phyloP scores from a whole-genome alignment of 495 filamentous ascomycete genomes.

The Thozetella sp. region DNA sequence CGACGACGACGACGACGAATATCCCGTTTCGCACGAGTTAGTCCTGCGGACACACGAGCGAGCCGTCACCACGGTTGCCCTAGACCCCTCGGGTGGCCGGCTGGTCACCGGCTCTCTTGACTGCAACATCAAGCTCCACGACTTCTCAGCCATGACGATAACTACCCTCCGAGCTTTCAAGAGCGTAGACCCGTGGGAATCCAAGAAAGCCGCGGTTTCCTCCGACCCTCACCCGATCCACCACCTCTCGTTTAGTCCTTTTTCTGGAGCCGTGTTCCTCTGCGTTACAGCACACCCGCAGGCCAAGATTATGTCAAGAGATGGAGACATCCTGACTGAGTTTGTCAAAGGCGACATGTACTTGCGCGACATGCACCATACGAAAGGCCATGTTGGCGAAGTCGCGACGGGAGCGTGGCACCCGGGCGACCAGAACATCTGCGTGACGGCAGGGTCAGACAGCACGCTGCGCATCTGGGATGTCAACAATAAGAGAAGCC shows the following conservation, averaged over 20 bases:
- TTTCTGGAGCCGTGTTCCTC: slow-evolving; percentile 78
- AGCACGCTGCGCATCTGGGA: slow-evolving; percentile 97
- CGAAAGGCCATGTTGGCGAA: slow-evolving; percentile 93
- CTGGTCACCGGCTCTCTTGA: slow-evolving; percentile 89
- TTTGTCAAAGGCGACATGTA: slow-evolving; percentile 99
- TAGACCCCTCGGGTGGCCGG: slow-evolving; percentile 84
- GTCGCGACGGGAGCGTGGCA: slow-evolving; percentile 87
- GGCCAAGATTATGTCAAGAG: slow-evolving; percentile 83
- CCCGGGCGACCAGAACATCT: slow-evolving; percentile 77
- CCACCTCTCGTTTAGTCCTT: slow-evolving; percentile 82
- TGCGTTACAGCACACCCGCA: slow-evolving; percentile 86
- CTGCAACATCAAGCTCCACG: slow-evolving; percentile 88
- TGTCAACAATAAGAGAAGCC: slow-evolving; percentile 79
- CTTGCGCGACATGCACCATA: slow-evolving; percentile 92
- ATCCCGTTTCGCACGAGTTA: slow-evolving; percentile 91
- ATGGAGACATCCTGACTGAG: slow-evolving; percentile 82
- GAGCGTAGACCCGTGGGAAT: slow-evolving; percentile 81
- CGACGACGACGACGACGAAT: slow-evolving; percentile 83
- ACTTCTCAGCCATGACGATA: slow-evolving; percentile 94
- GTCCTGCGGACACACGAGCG: slow-evolving; percentile 90
- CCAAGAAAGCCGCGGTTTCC: slow-evolving; percentile 66
- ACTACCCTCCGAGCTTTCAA: slow-evolving; percentile 93
- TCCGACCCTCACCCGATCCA: slow-evolving; percentile 87
- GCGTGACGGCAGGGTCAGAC: slow-evolving; percentile 89
- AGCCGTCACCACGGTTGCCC: slow-evolving; percentile 77